These are phyloP conservation scores for Blyttiomyces sp. DNA, from an alignment of 371 early-diverging fungal species.

Conservation along the genomic window DNA sequence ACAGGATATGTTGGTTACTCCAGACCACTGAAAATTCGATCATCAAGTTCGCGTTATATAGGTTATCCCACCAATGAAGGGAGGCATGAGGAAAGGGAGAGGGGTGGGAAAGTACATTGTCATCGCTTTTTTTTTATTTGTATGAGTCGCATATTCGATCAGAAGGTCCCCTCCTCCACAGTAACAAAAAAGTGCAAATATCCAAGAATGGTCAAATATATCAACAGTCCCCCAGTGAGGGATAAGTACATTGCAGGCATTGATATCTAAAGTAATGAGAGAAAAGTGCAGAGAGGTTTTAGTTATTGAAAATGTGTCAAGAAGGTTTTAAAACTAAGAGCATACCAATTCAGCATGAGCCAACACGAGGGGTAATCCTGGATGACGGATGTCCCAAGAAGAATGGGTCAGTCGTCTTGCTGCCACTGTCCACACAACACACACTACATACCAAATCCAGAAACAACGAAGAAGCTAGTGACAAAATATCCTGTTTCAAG, in stretches of 20 bases:
- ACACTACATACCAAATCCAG: constrained; percentile 81
- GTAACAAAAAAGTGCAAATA: constrained; percentile 44
- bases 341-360: constrained; percentile 65
- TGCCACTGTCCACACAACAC: too few relatives aligned
- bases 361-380: constrained; percentile 64
- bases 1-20: constrained; percentile 45
- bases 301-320: not conserved
- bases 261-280: constrained; percentile 16
- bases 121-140: too few relatives aligned
- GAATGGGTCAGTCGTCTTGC: too few relatives aligned
- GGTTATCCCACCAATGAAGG: too few relatives aligned
- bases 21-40: not conserved
- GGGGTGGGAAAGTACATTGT: too few relatives aligned
- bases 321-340: not conserved
- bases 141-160: too few relatives aligned
- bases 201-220: constrained; percentile 75
- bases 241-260: constrained; percentile 82
- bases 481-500: constrained; percentile 89
- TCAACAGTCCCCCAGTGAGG: constrained; percentile 78
- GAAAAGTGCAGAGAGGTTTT: not conserved
- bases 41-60: too few relatives aligned
- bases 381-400: too few relatives aligned
- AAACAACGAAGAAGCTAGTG: constrained; percentile 86
- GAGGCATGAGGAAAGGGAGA: too few relatives aligned
- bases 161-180: constrained; percentile 22